phyloP scores from a whole-genome alignment of 1,139 yeast genomes.

The Blastobotrys raffinosifermentans region DNA sequence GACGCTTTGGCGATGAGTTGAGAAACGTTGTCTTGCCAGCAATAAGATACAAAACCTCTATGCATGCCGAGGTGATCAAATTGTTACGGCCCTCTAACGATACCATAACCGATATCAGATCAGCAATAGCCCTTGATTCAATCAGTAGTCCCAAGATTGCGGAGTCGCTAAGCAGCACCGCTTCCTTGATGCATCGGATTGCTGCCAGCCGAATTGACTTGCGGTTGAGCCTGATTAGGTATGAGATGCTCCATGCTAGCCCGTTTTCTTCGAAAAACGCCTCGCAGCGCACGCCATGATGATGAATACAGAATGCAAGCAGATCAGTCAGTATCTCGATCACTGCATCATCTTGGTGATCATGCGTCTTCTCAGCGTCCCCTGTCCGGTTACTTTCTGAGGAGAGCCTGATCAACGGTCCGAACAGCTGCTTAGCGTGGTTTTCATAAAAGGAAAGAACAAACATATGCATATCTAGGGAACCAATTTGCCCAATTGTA shows the following conservation, averaged over 20 bases:
- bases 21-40: constrained; percentile 27
- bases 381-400: background rate
- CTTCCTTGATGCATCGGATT: constrained; percentile 26
- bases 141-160: constrained; percentile 47
- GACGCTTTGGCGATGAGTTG: too few species aligned
- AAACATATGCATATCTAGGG: constrained; percentile 6
- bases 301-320: constrained; percentile 56
- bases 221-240: constrained; percentile 36
- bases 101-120: constrained; percentile 44
- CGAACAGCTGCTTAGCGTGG: constrained; percentile 21
- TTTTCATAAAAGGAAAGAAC: constrained; percentile 20
- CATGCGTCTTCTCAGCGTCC: constrained; percentile 4
- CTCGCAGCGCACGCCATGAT: constrained; percentile 51
- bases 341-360: constrained; percentile 33
- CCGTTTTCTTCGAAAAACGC: constrained; percentile 55
- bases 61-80: constrained; percentile 67
- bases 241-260: constrained; percentile 49
- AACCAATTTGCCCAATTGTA: background rate
- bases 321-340: constrained; percentile 67
- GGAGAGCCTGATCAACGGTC: constrained; percentile 9
- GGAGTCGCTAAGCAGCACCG: constrained; percentile 13
- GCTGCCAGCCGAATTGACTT: constrained; percentile 60
- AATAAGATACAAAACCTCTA: constrained; percentile 60
- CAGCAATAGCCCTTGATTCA: constrained; percentile 44
- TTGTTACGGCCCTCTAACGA: constrained; percentile 51